Evolutionary conservation across 2,329 filamentous ascomycete species (phyloP).

Genomic region (Phyllosticta ampelicida): DNA sequence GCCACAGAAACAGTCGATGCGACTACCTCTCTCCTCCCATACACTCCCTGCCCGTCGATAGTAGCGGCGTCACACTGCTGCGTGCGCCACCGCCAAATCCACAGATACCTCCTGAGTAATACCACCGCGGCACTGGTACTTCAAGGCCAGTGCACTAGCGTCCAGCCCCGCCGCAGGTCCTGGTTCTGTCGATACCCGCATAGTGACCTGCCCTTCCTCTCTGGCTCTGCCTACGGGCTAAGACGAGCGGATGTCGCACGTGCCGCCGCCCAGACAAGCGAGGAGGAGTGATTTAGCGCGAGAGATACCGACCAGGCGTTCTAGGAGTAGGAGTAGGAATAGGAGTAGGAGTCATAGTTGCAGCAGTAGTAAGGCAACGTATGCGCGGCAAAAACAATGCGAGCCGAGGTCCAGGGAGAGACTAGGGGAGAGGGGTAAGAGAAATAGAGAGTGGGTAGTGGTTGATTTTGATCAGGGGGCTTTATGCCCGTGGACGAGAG

Average conservation of each 20-base stretch:
- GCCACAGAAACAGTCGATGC: not conserved
- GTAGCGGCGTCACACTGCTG: too few relatives aligned
- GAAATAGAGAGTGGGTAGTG: not conserved
- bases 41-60: not conserved
- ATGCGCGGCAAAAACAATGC: not conserved
- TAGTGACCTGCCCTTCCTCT: not conserved
- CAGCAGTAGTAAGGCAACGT: not conserved
- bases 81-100: too few relatives aligned
- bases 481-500: not conserved
- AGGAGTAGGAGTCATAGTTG: not conserved
- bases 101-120: too few relatives aligned
- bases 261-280: not conserved
- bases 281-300: not conserved
- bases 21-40: not conserved
- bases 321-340: not conserved
- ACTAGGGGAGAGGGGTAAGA: not conserved
- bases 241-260: not conserved
- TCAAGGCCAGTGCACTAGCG: too few relatives aligned
- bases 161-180: not conserved
- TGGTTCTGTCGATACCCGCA: not conserved
- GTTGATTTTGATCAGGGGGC: not conserved
- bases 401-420: not conserved
- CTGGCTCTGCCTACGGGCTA: not conserved
- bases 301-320: not conserved
- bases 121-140: too few relatives aligned